Conservation (phyloP, 169 alveolate species). For the Cyclospora cayetanensis region DNA sequence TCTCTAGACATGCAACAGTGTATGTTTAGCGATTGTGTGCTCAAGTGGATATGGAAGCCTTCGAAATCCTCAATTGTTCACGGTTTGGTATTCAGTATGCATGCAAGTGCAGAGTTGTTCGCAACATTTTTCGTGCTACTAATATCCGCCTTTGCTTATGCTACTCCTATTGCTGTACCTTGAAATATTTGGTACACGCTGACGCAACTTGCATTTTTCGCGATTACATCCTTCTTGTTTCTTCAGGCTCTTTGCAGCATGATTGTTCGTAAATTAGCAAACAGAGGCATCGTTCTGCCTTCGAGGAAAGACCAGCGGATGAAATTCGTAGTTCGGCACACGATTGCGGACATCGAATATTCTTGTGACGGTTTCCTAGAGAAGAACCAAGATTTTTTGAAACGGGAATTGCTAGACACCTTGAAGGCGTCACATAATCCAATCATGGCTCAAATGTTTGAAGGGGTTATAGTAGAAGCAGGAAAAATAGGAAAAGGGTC, state of each 20-base stretch:
- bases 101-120: no score
- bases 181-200: no score
- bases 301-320: slow-evolving; percentile 81
- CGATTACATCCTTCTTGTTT: not conserved
- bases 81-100: no score
- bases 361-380: slow-evolving; percentile 84
- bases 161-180: no score
- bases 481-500: slow-evolving; percentile 91
- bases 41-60: no score
- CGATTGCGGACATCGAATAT: slow-evolving; percentile 90
- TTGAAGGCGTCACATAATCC: slow-evolving; percentile 73
- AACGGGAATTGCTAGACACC: slow-evolving; percentile 83
- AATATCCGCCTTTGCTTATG: no score
- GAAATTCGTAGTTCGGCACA: slow-evolving; percentile 86
- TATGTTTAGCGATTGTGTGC: no score
- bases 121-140: no score
- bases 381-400: slow-evolving; percentile 88
- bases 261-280: slow-evolving; percentile 65
- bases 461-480: slow-evolving; percentile 80
- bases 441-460: slow-evolving; percentile 80
- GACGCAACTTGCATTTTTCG: no score
- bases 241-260: slow-evolving; percentile 79
- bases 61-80: no score
- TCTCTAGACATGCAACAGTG: no score
- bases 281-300: slow-evolving; percentile 64